Conservation (phyloP, 345 rosid genomes). For the Murraya koenigii region DNA sequence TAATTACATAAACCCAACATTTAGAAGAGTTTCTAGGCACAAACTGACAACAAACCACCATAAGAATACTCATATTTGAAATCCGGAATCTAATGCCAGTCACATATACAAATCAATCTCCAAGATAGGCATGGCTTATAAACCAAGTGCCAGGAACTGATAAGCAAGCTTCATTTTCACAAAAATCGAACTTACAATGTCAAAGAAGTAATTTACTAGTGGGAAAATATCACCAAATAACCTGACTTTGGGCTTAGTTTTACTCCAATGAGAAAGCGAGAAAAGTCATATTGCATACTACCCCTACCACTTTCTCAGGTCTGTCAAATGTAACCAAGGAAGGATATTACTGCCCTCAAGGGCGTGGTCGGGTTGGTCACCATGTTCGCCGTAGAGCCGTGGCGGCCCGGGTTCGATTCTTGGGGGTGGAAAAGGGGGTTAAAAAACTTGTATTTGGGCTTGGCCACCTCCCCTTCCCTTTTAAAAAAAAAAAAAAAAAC, state of each 20-base stretch:
- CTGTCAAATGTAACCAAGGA: not conserved
- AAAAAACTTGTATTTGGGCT: no score
- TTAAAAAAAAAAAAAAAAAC: no score
- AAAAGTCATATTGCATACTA: not conserved
- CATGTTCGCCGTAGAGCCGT: no score
- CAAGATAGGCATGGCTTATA: not conserved
- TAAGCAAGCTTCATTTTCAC: not conserved
- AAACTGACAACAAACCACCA: not conserved
- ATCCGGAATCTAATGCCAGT: not conserved
- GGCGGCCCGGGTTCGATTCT: no score
- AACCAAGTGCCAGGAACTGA: not conserved
- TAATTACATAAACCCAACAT: constrained; percentile 17
- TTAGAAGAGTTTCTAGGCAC: not conserved
- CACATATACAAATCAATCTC: not conserved
- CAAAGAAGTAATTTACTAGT: not conserved
- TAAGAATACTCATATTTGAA: not conserved
- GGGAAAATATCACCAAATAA: not conserved
- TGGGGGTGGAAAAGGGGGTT: no score
- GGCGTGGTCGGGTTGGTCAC: no score
- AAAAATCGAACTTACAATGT: no score
- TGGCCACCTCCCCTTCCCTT: no score
- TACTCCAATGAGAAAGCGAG: not conserved
- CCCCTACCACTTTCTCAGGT: not conserved
- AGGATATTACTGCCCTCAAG: no score
- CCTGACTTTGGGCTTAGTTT: not conserved